Base-by-base conservation (phyloP, 2,329 filamentous ascomycete genomes). In the Phialemoniopsis sp. region DNA sequence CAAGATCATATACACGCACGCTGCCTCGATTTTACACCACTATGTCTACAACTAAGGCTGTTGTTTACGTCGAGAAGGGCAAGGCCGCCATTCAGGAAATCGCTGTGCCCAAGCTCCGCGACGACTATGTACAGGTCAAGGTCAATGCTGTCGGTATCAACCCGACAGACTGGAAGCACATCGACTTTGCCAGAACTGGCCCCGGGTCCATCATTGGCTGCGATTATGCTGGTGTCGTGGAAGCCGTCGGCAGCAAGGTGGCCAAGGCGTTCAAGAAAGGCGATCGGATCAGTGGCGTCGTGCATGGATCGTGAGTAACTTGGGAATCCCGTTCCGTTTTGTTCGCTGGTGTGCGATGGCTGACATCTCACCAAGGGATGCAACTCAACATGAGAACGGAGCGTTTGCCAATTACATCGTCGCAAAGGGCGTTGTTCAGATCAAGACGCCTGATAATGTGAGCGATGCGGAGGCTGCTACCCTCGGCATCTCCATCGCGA, bases 181-280 rank as follows among this genome's bases (percentile, higher is more conserved):
- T 47, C 16, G 39, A 46, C 4, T 28, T 21, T 33, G 40, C 37
- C 7, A 45, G 54, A 2, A 19, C 8, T 18, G 13, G 8, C 14
- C 14, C 17, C 5, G 41, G 41, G n/a, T 15, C 34, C 2, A 39
- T 44, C 7, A 53, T 46, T 4, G 29, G 69, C 13, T 68, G 62
- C 38, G 72, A 75, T 49, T 74, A 64, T 39, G 62, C 65, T 18
- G 71, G 72, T 30, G 49, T 66, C 13, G 63, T 76, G 3, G 63
- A 69, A 29, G 62, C 67, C 37, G 57, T 75, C 17, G 72, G 71
- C 9, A 39, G 49, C 4, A 60, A 60, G 28, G 64, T 70, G 16
- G 66, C 55, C 13, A 66, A 65, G 45, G 39, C 51, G 5, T 66
- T 72, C 42, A 63, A 63, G 48, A 64, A 63, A 39, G 73, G 73